phyloP scores from a whole-genome alignment of 257 asterid genomes.

The Lavandula angustifolia region DNA sequence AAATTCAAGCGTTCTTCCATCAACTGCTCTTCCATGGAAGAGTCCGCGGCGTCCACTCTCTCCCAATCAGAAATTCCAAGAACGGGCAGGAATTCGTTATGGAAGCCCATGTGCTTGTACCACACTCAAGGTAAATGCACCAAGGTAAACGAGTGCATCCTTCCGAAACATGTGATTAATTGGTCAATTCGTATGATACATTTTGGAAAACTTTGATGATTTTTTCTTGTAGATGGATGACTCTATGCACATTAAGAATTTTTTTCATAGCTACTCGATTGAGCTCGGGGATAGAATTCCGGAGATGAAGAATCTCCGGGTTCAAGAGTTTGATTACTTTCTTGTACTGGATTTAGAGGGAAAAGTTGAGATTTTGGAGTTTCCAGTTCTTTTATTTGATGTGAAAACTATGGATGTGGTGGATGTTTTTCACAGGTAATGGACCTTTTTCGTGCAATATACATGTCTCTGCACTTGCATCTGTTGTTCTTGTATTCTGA shows the following conservation, averaged over 20 bases:
- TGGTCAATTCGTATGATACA: background rate
- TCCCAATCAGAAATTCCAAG: conserved; percentile 30
- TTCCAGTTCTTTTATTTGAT: conserved; percentile 83
- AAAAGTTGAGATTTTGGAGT: conserved; percentile 94
- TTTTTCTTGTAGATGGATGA: conserved; percentile 60
- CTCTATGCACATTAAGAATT: conserved; percentile 60
- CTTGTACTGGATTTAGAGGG: conserved; percentile 99
- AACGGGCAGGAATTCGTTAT: conserved; percentile 36
- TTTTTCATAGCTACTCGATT: conserved; percentile 62
- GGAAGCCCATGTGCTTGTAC: conserved; percentile 91
- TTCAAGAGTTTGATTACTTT: conserved; percentile 74
- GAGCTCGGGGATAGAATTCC: conserved; percentile 39
- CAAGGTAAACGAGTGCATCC: conserved; percentile 48
- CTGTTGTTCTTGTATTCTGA: background rate
- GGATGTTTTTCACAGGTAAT: conserved; percentile 83
- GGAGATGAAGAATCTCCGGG: conserved; percentile 37
- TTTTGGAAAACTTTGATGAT: background rate
- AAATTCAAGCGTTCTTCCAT: conserved; percentile 28
- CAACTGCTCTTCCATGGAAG: conserved; percentile 41
- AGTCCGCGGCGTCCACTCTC: conserved; percentile 41
- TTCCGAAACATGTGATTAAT: conserved; percentile 1
- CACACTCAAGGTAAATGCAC: conserved; percentile 83
- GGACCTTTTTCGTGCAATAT: too few relatives aligned
- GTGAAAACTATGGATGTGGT: conserved; percentile 72
- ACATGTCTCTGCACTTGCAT: background rate